A percentile compares a stretch with the other conserved stretches of the same genome.
These are phyloP conservation scores for Scortechinia acanthostroma DNA, from an alignment of 2,329 filamentous ascomycete species.

Conservation along the genomic window DNA sequence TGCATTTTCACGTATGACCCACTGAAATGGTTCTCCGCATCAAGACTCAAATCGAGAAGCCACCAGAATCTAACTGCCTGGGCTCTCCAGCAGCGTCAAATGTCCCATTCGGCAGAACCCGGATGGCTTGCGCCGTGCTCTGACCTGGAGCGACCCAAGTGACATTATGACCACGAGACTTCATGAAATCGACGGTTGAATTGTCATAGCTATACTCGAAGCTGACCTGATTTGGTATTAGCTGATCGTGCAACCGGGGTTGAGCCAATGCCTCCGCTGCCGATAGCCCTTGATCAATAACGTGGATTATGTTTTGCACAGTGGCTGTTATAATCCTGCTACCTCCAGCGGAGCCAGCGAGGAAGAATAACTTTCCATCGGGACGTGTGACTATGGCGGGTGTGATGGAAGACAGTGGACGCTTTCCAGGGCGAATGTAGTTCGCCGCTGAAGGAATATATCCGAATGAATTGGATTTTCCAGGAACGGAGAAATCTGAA, in stretches of 20 bases:
- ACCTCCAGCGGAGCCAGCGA: slow-evolving; percentile 57
- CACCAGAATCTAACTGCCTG: slow-evolving; percentile 10
- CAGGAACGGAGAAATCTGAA: slow-evolving; percentile 58
- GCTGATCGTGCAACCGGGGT: slow-evolving; percentile 58
- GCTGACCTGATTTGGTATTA: slow-evolving; percentile 45
- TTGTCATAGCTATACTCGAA: slow-evolving; percentile 60
- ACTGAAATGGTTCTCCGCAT: too few species aligned
- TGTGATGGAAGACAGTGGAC: slow-evolving; percentile 57
- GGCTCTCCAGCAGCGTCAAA: slow-evolving; percentile 9
- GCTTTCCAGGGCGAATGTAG: slow-evolving; percentile 57
- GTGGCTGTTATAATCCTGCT: slow-evolving; percentile 61
- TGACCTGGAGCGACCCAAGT: slow-evolving; percentile 45
- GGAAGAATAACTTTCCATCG: slow-evolving; percentile 47
- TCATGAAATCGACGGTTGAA: slow-evolving; percentile 49
- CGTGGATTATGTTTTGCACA: slow-evolving; percentile 57
- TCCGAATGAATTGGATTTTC: slow-evolving; percentile 56
- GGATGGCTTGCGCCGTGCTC: slow-evolving; percentile 36
- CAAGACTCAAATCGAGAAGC: too few species aligned
- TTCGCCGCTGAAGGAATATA: slow-evolving; percentile 58
- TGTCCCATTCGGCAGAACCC: neutral
- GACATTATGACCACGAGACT: slow-evolving; percentile 47
- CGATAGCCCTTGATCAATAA: slow-evolving; percentile 46
- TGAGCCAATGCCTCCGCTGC: slow-evolving; percentile 42
- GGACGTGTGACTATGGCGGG: slow-evolving; percentile 55
- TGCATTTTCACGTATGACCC: too few species aligned